Evolutionary conservation across 257 asterid genomes (phyloP).

Genomic region (Cordia subcordata): DNA sequence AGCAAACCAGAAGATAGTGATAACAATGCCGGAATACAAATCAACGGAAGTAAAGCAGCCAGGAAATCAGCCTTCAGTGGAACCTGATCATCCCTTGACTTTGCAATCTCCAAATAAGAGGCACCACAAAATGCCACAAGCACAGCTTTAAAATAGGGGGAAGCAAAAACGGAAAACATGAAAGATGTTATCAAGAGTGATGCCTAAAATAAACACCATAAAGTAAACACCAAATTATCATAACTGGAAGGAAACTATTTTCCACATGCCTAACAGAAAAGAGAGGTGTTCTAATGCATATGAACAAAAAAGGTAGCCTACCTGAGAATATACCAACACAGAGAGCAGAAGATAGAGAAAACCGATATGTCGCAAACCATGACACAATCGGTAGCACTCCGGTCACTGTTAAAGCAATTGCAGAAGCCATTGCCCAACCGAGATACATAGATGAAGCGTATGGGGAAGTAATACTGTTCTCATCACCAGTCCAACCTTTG

Average conservation of each 20-base stretch:
- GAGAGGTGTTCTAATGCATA: slow-evolving; percentile 8
- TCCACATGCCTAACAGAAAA: background rate
- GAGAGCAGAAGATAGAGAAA: slow-evolving; percentile 84
- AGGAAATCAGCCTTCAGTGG: slow-evolving; percentile 88
- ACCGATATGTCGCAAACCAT: slow-evolving; percentile 95
- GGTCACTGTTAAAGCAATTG: slow-evolving; percentile 70
- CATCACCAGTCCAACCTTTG: slow-evolving; percentile 69
- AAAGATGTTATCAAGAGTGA: background rate
- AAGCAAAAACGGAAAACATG: slow-evolving; percentile 5
- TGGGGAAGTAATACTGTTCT: slow-evolving; percentile 68
- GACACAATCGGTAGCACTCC: slow-evolving; percentile 93
- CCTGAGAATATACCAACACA: slow-evolving; percentile 90
- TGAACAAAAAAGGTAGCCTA: slow-evolving; percentile 19
- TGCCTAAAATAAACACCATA: background rate
- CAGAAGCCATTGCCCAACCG: slow-evolving; percentile 97
- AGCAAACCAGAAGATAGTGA: slow-evolving; percentile 82
- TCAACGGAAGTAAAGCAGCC: slow-evolving; percentile 91
- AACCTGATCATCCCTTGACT: slow-evolving; percentile 68
- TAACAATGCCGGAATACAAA: slow-evolving; percentile 87
- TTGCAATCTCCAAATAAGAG: slow-evolving; percentile 74
- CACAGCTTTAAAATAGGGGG: slow-evolving; percentile 46
- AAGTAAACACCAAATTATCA: slow-evolving; percentile 3
- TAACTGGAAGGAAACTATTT: slow-evolving; percentile 6
- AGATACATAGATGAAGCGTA: slow-evolving; percentile 84
- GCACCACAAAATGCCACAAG: slow-evolving; percentile 91